Evolutionary conservation across 2,329 filamentous ascomycete species (phyloP), one percentile per base, ranked within the genome.

Genomic region (Fusarium tanahbumbuense): DNA sequence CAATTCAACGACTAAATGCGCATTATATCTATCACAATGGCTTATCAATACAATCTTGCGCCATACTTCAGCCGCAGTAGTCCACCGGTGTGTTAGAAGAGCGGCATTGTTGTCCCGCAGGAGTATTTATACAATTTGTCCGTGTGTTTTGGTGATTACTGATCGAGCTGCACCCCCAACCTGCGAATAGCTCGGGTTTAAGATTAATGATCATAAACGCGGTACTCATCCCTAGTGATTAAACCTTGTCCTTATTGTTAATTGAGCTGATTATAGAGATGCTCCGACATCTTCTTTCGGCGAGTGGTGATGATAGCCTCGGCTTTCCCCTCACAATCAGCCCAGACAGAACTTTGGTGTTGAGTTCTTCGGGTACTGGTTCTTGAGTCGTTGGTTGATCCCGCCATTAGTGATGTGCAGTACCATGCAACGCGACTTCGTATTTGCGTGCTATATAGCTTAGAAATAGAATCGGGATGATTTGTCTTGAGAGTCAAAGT

Each of bases 191-290:
- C 20, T 40, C 30, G 28, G 44, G 23, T 37, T 41, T 55, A 10
- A 13, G 53, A 70, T 62, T 63, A 70, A 67, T 70, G 66, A 70
- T 70, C 52, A 67, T 25, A 50, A 18, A 18, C 37, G 44, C 41
- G 23, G 12, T 4, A 9, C 3, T n/a, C 18, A 3, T 37, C 6
- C 34, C 18, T 37, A 22, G 11, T 28, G 28, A 45, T 16, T 4
- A 8, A n/a, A 13, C 8, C 10, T 28, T 20, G 6, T 22, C 8
- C n/a, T 30, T 9, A 27, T 22, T 30, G 18, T 49, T 28, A 40
- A 18, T 13, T 27, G 2, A 30, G 10, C 25, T 22, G 49, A 56
- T 37, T 57, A 37, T 64, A 30, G 60, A 62, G 44, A 15, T 40
- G 18, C 13, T 18, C 20, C 13, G 11, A 8, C 20, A 2, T 8